Conservation (phyloP, 2,329 filamentous ascomycete genomes). For the Colletotrichum theobromicola region DNA sequence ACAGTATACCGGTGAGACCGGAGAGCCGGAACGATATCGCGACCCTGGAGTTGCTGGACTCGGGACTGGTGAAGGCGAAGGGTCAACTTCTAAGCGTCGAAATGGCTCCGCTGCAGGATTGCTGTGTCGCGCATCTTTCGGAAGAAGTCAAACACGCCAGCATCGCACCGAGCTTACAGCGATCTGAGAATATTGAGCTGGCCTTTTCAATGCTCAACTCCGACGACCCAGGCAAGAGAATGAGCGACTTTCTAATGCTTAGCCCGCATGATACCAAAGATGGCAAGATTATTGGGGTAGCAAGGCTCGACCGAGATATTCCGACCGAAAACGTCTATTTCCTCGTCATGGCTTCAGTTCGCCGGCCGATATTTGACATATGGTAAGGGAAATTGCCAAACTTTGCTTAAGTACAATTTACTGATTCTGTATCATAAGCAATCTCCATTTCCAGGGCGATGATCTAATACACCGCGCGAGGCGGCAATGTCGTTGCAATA, state of each 20-base stretch:
- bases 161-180: not conserved
- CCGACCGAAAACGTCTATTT: not conserved
- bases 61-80: not conserved
- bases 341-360: not conserved
- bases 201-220: not conserved
- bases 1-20: not conserved
- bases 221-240: fast-evolving
- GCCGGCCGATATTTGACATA: not conserved
- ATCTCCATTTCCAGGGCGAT: not conserved
- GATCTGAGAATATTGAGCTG: not conserved
- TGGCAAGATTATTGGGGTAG: not conserved
- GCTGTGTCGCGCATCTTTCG: not conserved
- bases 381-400: not conserved
- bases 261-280: not conserved
- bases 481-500: too few relatives aligned
- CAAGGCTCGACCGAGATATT: not conserved
- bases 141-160: not conserved
- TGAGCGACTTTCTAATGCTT: not conserved
- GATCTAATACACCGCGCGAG: not conserved
- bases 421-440: not conserved
- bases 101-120: not conserved
- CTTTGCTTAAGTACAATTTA: not conserved
- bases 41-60: not conserved
- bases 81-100: not conserved
- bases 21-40: not conserved